Conservation (phyloP, 2,329 filamentous ascomycete genomes). For the Trichoderma citrinoviride region DNA sequence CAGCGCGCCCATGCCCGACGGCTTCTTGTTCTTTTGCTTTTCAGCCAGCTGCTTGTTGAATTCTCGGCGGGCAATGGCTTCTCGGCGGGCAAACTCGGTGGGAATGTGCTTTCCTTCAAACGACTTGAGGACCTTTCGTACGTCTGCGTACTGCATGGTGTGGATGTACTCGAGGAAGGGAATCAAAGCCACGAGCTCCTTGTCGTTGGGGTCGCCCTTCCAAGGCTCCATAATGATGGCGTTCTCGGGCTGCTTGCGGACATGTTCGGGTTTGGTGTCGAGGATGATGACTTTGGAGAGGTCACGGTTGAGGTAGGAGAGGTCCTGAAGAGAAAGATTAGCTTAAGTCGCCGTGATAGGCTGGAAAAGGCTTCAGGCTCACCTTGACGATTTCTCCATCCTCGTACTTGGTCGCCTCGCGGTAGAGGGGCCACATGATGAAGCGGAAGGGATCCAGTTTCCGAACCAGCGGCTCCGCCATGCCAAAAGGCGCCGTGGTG, state of each 20-base stretch:
- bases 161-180: constrained; percentile 97
- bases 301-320: constrained; percentile 96
- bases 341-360: neutral
- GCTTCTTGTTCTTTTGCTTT: constrained; percentile 58
- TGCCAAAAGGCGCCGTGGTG: constrained; percentile 79
- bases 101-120: constrained; percentile 90
- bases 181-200: constrained; percentile 81
- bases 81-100: constrained; percentile 81
- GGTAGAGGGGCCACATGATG: constrained; percentile 90
- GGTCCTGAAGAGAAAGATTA: constrained; percentile 59
- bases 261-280: constrained; percentile 79
- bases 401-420: constrained; percentile 96
- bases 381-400: constrained; percentile 96
- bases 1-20: constrained; percentile 65
- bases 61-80: constrained; percentile 79
- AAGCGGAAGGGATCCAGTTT: constrained; percentile 95
- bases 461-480: constrained; percentile 81
- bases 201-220: constrained; percentile 80
- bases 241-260: constrained; percentile 91
- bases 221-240: constrained; percentile 89
- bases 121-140: constrained; percentile 79
- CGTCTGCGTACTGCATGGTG: constrained; percentile 87
- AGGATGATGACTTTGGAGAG: constrained; percentile 93
- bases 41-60: constrained; percentile 76
- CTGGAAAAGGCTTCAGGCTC: constrained; percentile 27